Percentiles rank a stretch among this genome's conserved stretches.
These are phyloP conservation scores for Mycena sanguinolenta DNA, from an alignment of 768 basidiomycete genomes.

Conservation along the genomic window DNA sequence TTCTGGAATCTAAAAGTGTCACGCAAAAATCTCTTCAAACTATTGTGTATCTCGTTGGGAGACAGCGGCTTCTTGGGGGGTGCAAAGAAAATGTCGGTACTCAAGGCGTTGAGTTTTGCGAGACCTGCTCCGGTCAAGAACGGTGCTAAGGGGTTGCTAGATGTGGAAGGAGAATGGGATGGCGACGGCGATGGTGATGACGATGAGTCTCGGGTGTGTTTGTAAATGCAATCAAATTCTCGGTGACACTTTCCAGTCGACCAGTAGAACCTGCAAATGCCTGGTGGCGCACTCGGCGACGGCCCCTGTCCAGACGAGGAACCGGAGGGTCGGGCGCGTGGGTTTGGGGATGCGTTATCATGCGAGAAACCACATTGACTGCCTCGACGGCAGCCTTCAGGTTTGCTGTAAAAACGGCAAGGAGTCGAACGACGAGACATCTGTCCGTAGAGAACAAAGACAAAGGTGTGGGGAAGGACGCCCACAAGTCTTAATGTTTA, in stretches of 20 bases:
- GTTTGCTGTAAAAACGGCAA: conserved; percentile 57
- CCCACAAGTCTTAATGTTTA: conserved; percentile 19
- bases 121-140: conserved; percentile 62
- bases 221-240: conserved; percentile 60
- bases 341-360: conserved; percentile 15
- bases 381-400: conserved; percentile 63
- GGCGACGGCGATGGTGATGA: not conserved
- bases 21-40: conserved; percentile 56
- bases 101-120: conserved; percentile 56
- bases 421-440: conserved; percentile 48
- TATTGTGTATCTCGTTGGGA: conserved; percentile 63
- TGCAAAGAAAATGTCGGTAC: conserved; percentile 59
- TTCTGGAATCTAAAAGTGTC: conserved; percentile 59
- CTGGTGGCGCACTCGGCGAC: conserved; percentile 42
- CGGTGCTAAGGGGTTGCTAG: conserved; percentile 50
- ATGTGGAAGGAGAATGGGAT: conserved; percentile 21
- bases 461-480: conserved; percentile 7
- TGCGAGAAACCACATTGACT: conserved; percentile 53
- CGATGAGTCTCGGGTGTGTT: conserved; percentile 47
- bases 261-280: conserved; percentile 65
- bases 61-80: conserved; percentile 48
- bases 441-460: not conserved
- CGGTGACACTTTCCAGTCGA: conserved; percentile 58
- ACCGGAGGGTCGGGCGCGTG: conserved; percentile 19
- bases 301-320: conserved; percentile 13